Conservation (phyloP, 2,329 filamentous ascomycete species). For the Colletotrichum acutatum region DNA sequence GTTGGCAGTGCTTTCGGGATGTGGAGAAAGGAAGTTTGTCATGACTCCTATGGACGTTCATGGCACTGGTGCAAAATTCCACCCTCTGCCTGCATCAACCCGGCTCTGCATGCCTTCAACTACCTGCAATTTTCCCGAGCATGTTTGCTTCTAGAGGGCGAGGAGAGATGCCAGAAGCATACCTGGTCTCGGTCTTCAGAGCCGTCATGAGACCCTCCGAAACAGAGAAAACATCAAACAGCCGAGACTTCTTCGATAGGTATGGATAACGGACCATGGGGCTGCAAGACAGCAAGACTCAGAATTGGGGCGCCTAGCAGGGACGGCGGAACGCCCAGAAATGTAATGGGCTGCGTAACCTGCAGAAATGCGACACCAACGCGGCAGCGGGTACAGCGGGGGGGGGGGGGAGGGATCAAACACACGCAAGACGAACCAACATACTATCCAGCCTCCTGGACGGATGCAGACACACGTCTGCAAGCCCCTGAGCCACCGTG, state of each 20-base stretch:
- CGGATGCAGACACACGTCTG: constrained; percentile 4
- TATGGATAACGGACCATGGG: not conserved
- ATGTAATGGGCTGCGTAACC: constrained; percentile 2
- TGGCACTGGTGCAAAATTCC: not conserved
- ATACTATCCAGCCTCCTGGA: constrained; percentile 7
- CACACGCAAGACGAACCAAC: not conserved
- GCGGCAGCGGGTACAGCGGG: not conserved
- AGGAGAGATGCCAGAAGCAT: not conserved
- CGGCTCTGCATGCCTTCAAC: not conserved
- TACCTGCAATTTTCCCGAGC: not conserved
- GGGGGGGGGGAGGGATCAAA: not conserved
- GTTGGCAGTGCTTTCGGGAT: constrained; percentile 11
- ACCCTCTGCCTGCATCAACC: not conserved
- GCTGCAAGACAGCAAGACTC: not conserved
- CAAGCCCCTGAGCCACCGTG: constrained; percentile 14
- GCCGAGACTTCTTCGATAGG: not conserved
- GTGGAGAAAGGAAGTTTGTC: constrained; percentile 6
- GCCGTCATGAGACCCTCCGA: not conserved
- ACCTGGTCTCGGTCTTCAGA: not conserved
- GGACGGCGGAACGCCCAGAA: constrained; percentile 8
- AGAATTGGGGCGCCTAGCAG: not conserved
- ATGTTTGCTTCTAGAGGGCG: not conserved
- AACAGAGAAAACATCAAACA: not conserved
- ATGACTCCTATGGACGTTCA: not conserved
- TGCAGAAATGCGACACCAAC: constrained; percentile 12